Conservation (phyloP, 2,329 filamentous ascomycete genomes). For the Juglanconis juglandina region DNA sequence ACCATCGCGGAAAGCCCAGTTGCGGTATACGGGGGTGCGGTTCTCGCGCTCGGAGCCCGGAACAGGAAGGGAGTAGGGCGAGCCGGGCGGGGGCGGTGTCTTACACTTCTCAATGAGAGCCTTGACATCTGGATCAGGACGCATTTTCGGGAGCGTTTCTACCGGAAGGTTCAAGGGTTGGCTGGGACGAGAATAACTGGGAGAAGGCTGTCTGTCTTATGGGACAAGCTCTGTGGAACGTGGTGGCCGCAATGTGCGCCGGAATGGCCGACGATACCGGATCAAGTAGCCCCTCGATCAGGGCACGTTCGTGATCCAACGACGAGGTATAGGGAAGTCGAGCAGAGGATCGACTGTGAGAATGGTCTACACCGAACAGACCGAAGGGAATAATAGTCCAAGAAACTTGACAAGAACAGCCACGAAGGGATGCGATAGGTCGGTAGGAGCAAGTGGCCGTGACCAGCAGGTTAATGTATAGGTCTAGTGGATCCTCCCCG, state of each 20-base stretch:
- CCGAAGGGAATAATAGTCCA: too few species aligned
- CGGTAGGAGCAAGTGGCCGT: too few species aligned
- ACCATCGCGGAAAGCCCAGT: constrained; percentile 73
- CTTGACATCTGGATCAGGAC: constrained; percentile 30
- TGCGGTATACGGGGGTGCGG: constrained; percentile 74
- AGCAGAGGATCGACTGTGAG: not conserved
- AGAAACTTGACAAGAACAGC: too few species aligned
- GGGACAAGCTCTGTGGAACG: not conserved
- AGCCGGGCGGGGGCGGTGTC: constrained; percentile 65
- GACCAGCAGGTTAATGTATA: too few species aligned
- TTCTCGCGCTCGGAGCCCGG: constrained; percentile 71
- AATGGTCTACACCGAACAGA: too few species aligned
- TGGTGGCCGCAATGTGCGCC: not conserved
- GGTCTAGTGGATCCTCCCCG: too few species aligned
- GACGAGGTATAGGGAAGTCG: not conserved
- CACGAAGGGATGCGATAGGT: too few species aligned
- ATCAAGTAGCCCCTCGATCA: not conserved
- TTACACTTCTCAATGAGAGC: constrained; percentile 52
- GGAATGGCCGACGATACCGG: not conserved
- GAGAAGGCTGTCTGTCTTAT: not conserved
- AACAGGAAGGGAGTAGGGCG: constrained; percentile 74
- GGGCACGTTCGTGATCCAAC: not conserved
- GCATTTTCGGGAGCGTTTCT: constrained; percentile 25
- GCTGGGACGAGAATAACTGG: not conserved
- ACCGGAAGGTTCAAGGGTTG: not conserved